These are phyloP conservation scores for Trametes sp. DNA, from an alignment of 1,284 basidiomycete species.

Conservation along the genomic window DNA sequence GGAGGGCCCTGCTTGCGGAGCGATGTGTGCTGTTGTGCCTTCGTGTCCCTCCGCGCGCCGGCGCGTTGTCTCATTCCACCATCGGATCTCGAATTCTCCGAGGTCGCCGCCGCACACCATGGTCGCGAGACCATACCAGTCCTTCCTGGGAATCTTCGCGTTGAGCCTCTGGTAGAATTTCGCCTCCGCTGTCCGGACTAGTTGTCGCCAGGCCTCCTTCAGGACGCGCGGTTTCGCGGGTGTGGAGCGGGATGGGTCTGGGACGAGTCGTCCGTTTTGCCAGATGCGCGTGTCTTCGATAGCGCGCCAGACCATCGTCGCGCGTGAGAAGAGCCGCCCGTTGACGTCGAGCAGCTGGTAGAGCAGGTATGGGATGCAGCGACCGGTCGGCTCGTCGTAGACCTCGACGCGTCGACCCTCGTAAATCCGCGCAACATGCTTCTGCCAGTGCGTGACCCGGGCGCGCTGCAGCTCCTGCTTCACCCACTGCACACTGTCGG, in stretches of 20 bases:
- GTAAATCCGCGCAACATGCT: background rate
- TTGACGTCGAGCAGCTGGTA: background rate
- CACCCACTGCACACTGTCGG: background rate
- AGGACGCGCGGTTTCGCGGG: background rate
- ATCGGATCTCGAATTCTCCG: background rate
- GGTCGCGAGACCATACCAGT: background rate
- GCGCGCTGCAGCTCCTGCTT: background rate
- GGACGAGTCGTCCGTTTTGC: background rate
- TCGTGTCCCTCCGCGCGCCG: background rate
- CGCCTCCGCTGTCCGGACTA: background rate
- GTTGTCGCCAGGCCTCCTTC: constrained; percentile 21
- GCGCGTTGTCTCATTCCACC: background rate
- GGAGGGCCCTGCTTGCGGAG: too few relatives aligned
- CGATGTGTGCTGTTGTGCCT: too few relatives aligned
- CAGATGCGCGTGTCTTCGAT: background rate
- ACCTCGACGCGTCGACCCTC: constrained; percentile 3
- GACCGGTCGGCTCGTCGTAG: constrained; percentile 1
- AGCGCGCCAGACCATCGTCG: constrained; percentile 6
- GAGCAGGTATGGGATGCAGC: background rate
- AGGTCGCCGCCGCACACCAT: constrained; percentile 6
- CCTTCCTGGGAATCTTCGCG: background rate
- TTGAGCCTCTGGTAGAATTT: constrained; percentile 10
- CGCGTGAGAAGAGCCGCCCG: constrained; percentile 2
- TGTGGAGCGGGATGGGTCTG: too few relatives aligned
- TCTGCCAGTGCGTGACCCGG: background rate